These are phyloP conservation scores for Aspergillus conjunctus DNA, from an alignment of 495 filamentous ascomycete species.

Conservation along the genomic window DNA sequence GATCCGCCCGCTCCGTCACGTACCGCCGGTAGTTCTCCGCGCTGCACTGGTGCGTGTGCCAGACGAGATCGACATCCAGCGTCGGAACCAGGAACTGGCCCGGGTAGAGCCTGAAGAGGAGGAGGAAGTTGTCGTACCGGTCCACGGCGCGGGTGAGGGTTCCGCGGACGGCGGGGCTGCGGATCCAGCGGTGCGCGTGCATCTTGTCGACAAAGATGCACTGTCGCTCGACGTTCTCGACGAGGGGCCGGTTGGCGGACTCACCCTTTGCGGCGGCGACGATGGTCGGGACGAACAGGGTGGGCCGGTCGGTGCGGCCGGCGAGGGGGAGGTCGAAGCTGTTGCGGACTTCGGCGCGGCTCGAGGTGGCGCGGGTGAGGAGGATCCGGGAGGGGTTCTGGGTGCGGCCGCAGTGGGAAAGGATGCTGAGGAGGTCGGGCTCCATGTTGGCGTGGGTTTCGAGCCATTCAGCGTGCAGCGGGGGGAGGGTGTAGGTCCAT, in stretches of 20 bases:
- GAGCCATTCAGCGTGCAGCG: constrained; percentile 6
- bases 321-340: background rate
- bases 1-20: constrained; percentile 6
- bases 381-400: background rate
- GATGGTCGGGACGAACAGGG: background rate
- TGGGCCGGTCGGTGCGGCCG: background rate
- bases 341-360: background rate
- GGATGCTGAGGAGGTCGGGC: constrained; percentile 10
- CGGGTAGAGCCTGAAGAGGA: constrained; percentile 11
- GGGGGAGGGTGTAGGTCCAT: constrained; percentile 20
- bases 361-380: background rate
- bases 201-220: constrained; percentile 21
- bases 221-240: constrained; percentile 11
- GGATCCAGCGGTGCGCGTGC: constrained; percentile 20
- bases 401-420: background rate
- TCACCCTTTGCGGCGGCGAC: background rate
- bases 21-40: constrained; percentile 6
- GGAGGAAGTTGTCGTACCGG: constrained; percentile 17
- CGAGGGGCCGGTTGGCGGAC: background rate
- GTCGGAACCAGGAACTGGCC: constrained; percentile 15
- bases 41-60: constrained; percentile 22
- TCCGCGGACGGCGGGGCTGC: constrained; percentile 9
- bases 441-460: background rate
- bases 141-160: constrained; percentile 6
- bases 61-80: constrained; percentile 17